Evolutionary conservation across 345 rosid species (phyloP).

Genomic region (Citrus trifoliata): DNA sequence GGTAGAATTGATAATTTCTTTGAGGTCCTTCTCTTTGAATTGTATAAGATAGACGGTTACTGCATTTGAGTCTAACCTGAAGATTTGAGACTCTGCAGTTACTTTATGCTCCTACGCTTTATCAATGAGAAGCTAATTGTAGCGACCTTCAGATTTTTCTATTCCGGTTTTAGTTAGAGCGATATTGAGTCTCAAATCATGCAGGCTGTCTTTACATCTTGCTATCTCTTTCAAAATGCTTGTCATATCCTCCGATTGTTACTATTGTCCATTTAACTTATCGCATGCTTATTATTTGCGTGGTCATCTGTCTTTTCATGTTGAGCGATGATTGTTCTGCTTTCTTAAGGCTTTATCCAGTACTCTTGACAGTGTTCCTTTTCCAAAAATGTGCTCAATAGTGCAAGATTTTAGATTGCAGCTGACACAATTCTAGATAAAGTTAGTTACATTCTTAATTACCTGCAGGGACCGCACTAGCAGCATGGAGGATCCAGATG

Average conservation of each 20-base stretch:
- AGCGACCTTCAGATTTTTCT: neutral
- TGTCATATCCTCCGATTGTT: neutral
- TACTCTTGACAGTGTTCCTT: neutral
- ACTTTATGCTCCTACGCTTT: neutral
- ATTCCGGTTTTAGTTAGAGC: neutral
- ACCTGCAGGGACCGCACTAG: slow-evolving; percentile 77
- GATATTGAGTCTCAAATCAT: neutral
- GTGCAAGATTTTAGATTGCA: neutral
- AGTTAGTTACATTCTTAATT: slow-evolving; percentile 23
- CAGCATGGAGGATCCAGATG: slow-evolving; percentile 99
- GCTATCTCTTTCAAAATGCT: neutral
- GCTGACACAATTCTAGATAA: slow-evolving; percentile 7
- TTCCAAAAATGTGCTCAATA: neutral
- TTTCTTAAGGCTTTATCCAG: neutral
- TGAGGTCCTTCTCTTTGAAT: neutral
- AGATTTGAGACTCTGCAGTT: neutral
- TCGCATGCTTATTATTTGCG: neutral
- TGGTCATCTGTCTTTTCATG: neutral
- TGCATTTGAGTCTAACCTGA: neutral
- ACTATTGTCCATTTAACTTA: neutral
- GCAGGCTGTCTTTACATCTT: neutral
- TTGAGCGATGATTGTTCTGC: neutral
- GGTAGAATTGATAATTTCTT: neutral
- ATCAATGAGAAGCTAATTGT: neutral
- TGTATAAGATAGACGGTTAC: neutral